Base-by-base conservation (phyloP, 257 asterid species). In the Plantago elongata region DNA sequence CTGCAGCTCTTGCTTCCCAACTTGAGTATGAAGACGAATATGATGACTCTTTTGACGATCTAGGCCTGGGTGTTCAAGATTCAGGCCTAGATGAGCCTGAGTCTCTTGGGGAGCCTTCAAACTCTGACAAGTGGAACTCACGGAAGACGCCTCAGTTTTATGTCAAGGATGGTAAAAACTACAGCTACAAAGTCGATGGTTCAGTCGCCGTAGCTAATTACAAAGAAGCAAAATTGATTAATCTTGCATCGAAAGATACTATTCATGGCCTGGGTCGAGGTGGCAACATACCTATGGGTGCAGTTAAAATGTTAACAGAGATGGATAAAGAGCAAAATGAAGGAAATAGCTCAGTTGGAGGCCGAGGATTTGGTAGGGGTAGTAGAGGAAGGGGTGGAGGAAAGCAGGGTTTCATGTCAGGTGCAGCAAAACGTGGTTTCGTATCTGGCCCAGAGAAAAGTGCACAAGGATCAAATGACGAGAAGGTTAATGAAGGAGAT, bases 11-110 rank as follows among this genome's bases (percentile, higher is more conserved):
- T 59, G 65, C 76, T 22, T 80, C 85, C 48, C 99, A 86, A 37
- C 82, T 85, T 0, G 96, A 92, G 83, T 92, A 92, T 29, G 99
- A 92, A 70, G 99, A 92, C 50, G 99, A 92, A 82, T 92, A 92
- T 62, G 99, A 93, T 11, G 99, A 89, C 69, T 93, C 99, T 14
- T 93, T 89, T 62, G 99, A 93, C 75, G 99, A 93, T 70, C 64
- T 89, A 56, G 99, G 99, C 47, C 44, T 93, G 68, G 77, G 95
- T 49, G 88, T 93, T 60, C 89, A 82, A 12, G 97, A 87, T 65
- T 75, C 91, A 9, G 95, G 88, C 27, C 37, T 79, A 9, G 96
- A 82, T 13, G 99, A 89, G 76, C 69, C 82, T 0, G 94, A 82
- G 60, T 61, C 68, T 37, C 69, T 71, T 18, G 59, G 34, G 43